phyloP scores from a whole-genome alignment of 495 filamentous ascomycete genomes.

The Neurospora sp. region DNA sequence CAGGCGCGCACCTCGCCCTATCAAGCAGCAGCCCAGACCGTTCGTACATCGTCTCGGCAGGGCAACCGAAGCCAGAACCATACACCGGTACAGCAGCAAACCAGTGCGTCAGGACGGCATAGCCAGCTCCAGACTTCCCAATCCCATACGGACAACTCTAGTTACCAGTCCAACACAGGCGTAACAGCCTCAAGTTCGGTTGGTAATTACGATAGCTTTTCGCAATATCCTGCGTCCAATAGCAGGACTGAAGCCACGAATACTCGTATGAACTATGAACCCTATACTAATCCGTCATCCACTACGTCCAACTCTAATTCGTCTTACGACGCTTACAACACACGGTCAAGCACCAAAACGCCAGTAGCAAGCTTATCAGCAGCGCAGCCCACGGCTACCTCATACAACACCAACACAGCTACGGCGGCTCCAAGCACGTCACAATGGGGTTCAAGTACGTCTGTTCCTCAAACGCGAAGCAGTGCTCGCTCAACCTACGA shows the following conservation, averaged over 20 bases:
- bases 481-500: constrained; percentile 10
- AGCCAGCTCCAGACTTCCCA: constrained; percentile 5
- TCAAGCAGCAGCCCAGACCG: constrained; percentile 10
- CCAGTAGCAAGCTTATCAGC: constrained; percentile 4
- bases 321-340: constrained; percentile 15
- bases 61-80: constrained; percentile 9
- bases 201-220: constrained; percentile 12
- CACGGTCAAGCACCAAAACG: constrained; percentile 6
- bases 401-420: constrained; percentile 10
- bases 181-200: constrained; percentile 7
- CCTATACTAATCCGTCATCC: constrained; percentile 9
- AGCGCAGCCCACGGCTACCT: constrained; percentile 15
- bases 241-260: constrained; percentile 11
- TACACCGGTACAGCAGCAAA: constrained; percentile 11
- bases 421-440: constrained; percentile 6
- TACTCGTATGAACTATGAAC: constrained; percentile 14
- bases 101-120: constrained; percentile 1
- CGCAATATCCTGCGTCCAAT: constrained; percentile 8
- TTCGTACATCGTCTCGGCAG: constrained; percentile 16
- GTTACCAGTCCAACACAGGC: constrained; percentile 1
- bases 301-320: constrained; percentile 13
- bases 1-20: constrained; percentile 9
- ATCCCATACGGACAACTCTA: constrained; percentile 1
- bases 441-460: constrained; percentile 15
- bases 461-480: constrained; percentile 11